These are phyloP conservation scores for Eucalyptus tenuipes DNA, from an alignment of 345 rosid species.

Conservation along the genomic window DNA sequence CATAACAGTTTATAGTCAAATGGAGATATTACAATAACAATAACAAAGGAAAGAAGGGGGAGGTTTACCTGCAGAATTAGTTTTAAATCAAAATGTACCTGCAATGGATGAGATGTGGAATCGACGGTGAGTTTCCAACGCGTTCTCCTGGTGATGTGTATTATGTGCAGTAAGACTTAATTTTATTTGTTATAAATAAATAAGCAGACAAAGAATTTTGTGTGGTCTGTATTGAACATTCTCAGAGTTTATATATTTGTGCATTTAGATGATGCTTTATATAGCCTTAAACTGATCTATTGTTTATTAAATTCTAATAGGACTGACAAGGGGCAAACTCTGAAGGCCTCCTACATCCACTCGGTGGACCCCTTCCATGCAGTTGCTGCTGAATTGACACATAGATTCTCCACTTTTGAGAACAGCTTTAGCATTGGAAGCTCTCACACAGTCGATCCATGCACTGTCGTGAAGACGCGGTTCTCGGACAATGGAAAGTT, in stretches of 20 bases:
- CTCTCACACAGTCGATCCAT: constrained; percentile 38
- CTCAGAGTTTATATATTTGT: background rate
- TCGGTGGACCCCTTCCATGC: constrained; percentile 37
- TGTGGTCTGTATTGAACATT: background rate
- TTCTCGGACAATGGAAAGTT: constrained; percentile 48
- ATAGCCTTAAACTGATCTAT: background rate
- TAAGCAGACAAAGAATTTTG: background rate
- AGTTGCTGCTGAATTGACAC: constrained; percentile 73
- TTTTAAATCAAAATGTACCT: background rate
- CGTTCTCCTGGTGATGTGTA: background rate
- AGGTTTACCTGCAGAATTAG: background rate
- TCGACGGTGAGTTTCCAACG: background rate
- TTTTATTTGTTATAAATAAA: background rate
- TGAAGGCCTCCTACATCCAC: constrained; percentile 65
- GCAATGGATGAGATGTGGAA: background rate
- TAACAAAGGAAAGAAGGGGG: background rate
- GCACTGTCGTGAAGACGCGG: constrained; percentile 47
- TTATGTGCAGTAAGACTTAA: background rate
- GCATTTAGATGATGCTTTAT: background rate
- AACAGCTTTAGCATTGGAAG: constrained; percentile 59
- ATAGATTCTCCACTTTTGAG: constrained; percentile 39
- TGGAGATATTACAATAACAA: background rate
- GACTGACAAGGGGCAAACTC: constrained; percentile 62
- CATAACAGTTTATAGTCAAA: background rate
- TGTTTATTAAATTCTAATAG: constrained; percentile 8